Base-by-base conservation (phyloP, 305 asterid species). In the Fraxinus nigra region DNA sequence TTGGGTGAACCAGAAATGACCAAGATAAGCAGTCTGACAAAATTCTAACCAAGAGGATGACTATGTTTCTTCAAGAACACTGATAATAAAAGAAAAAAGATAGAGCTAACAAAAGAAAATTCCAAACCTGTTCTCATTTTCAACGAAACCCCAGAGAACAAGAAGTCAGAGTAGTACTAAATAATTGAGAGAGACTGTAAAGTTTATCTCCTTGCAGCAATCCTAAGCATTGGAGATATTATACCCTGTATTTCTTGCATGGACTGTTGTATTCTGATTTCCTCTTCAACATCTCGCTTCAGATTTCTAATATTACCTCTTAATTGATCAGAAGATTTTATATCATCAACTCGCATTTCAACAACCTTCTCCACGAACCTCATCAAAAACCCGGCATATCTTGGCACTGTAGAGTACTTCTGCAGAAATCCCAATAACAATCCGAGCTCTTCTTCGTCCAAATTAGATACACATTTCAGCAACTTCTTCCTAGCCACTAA, bases 161-260 rank as follows among this genome's bases (percentile, higher is more conserved):
- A 20, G 33, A 72, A 78, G 20, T 2, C 5, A 59, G 24, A 75
- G 43, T 34, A 82, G 14, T 40, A 30, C 82, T 78, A 4, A 3
- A 76, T 28, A 40, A 67, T 28, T n/a, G 35, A 20, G 67, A 72
- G 18, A 75, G 67, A 37, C 72, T 43, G 51, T 7, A n/a, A 48
- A 76, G 7, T 75, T 89, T 87, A 93, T 81, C 93, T 84, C 86
- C 90, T 89, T 11, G 94, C 95, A 78, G 95, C 94, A 87, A 92
- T 92, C 87, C 89, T 95, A 80, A 93, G 84, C 86, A 95, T 79
- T 0, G 99, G 99, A 28, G 94, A 89, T 72, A 95, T 85, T 4
- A 94, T 91, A 22, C 98, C 99, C 85, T 92, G 97, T 81, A 95
- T 88, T 85, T 95, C 97, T 34, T 85, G 92, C 91, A 95, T 85